Percentiles rank a stretch among this genome's conserved stretches.
Conservation (phyloP, 495 filamentous ascomycete genomes). For the Penicillium daleae region DNA sequence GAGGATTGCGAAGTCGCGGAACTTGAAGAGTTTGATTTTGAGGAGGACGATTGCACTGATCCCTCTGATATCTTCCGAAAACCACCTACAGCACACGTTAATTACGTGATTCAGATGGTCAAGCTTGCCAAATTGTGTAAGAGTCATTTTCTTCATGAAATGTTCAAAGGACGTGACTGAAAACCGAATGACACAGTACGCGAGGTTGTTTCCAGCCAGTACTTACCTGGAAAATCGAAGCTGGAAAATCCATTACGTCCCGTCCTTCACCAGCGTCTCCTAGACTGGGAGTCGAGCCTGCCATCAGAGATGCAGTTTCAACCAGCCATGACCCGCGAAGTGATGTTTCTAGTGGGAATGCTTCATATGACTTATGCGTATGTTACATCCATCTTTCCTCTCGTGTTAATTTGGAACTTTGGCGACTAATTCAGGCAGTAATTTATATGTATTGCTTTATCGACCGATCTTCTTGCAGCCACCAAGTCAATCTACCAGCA, state of each 20-base stretch:
- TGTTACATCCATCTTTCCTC: background rate
- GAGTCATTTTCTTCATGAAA: conserved; percentile 3
- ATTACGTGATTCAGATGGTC: conserved; percentile 49
- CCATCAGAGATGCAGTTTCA: conserved; percentile 40
- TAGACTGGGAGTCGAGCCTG: conserved; percentile 41
- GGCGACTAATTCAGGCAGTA: conserved; percentile 24
- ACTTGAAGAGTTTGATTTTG: conserved; percentile 41
- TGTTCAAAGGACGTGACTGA: background rate
- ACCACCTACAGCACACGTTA: conserved; percentile 35
- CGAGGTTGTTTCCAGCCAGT: conserved; percentile 45
- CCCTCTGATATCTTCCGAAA: conserved; percentile 34
- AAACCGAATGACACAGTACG: conserved; percentile 32
- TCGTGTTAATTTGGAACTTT: background rate
- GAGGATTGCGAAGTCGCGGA: conserved; percentile 52
- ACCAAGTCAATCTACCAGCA: conserved; percentile 22
- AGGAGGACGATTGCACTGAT: conserved; percentile 33
- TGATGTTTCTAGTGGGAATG: conserved; percentile 44
- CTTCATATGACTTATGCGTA: conserved; percentile 53
- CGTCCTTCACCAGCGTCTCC: conserved; percentile 35
- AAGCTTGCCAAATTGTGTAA: conserved; percentile 45
- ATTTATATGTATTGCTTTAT: conserved; percentile 47
- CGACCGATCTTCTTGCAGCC: conserved; percentile 41
- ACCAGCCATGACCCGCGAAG: conserved; percentile 27
- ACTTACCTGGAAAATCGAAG: conserved; percentile 38
- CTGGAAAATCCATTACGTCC: conserved; percentile 33